Evolutionary conservation across 495 filamentous ascomycete species (phyloP).

Genomic region (Xylaria grammica): DNA sequence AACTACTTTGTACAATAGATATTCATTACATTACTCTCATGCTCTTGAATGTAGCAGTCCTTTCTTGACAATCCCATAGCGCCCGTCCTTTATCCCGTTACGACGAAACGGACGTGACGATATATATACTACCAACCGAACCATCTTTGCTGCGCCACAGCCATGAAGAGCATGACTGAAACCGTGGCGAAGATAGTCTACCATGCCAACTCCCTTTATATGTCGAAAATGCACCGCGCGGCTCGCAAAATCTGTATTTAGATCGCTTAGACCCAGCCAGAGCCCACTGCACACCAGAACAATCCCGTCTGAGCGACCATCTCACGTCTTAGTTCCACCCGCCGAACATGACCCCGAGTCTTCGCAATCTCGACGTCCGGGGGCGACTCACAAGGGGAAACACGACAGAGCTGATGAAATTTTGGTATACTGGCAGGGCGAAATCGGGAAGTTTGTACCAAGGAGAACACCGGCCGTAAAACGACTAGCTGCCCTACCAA

Average conservation of each 20-base stretch:
- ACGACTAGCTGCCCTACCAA: neutral
- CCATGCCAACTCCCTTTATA: constrained; percentile 34
- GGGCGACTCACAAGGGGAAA: neutral
- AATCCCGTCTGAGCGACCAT: neutral
- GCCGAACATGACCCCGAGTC: neutral
- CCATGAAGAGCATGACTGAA: constrained; percentile 25
- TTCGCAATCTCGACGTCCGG: neutral
- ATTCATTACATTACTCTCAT: too few species aligned
- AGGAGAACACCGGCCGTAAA: neutral
- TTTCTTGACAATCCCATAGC: neutral
- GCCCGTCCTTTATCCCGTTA: too few species aligned
- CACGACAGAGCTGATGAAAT: neutral
- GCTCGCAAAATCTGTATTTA: constrained; percentile 14
- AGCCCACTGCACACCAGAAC: neutral
- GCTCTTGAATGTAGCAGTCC: too few species aligned
- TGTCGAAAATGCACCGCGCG: constrained; percentile 33
- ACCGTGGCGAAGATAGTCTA: constrained; percentile 13
- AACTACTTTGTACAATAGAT: too few species aligned
- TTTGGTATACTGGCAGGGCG: neutral
- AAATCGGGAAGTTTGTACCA: neutral
- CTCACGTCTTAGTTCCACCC: neutral
- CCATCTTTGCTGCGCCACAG: constrained; percentile 3
- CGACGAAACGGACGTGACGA: neutral
- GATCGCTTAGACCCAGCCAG: neutral
- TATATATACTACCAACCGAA: neutral